Evolutionary conservation across 805 yeast species (phyloP), one percentile per base, ranked within the genome.

Genomic region (Saccharomycopsis schoenii): DNA sequence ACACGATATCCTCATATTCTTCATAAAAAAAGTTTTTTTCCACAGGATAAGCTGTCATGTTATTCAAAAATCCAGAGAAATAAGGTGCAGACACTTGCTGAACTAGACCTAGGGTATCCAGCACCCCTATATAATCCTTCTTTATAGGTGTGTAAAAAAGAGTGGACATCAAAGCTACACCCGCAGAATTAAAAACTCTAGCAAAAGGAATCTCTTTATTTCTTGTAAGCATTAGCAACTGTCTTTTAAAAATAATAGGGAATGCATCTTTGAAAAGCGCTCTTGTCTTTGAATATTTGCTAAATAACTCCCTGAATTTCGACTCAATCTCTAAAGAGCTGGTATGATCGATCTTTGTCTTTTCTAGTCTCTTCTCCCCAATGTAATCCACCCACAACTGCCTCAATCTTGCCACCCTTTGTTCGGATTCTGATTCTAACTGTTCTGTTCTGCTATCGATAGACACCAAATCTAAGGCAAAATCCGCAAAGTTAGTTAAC

Each of bases 31-130:
- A 80, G 66, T 85, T 80, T 63, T 92, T 75, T 67, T 89, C 94
- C 14, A 73, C 71, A 1, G 96, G 96, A 68, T 85, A 90, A 15
- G 87, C 77, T 0, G 92, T 81, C 68, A 89, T 76, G 70, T 89
- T 89, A 67, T 86, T 88, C 60, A 90, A 77, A 79, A 89, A 81
- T 0, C 97, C 97, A 56, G 84, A 83, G 69, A 84, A 90, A 68
- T 86, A 89, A 58, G 89, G 70, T 37, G 89, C 83, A 24, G 86
- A 74, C 2, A 85, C 79, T 68, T 88, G 88, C 70, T 90, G 96
- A 2, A 86, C 78, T 57, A 89, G 73, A 2, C 96, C 96, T 17
- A 90, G 71, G 65, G 96, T 74, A 70, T 89, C 82, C 61, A 77
- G 77, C 39, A 88, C 78, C 40, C 93, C 85, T 1, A 71, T 70